A percentile compares a stretch with the other conserved stretches of the same genome.
phyloP scores from a whole-genome alignment of 176 grass and related monocot species.

The Triticum urartu region DNA sequence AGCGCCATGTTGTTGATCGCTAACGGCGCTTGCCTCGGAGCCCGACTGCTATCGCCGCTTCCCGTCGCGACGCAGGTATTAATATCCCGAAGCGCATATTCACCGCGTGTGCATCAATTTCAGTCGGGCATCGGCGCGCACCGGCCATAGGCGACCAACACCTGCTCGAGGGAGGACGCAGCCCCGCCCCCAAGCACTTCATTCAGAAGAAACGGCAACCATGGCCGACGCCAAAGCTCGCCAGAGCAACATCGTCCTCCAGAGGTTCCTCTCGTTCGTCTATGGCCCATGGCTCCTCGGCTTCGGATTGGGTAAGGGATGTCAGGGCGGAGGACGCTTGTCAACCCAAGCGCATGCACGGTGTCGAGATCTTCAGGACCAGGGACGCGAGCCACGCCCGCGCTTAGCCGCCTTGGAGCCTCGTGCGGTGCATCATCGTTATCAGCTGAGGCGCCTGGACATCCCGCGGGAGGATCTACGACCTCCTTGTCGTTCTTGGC shows the following conservation, averaged over 20 bases:
- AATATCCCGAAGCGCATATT: not conserved
- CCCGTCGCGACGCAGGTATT: slow-evolving; percentile 23
- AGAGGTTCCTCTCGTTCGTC: slow-evolving; percentile 8
- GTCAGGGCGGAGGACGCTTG: not conserved
- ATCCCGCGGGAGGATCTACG: not conserved
- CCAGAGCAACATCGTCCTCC: not conserved
- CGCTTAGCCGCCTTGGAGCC: not conserved
- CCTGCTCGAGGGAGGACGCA: slow-evolving; percentile 21
- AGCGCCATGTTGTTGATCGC: not conserved
- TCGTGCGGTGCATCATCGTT: not conserved
- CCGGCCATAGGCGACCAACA: not conserved
- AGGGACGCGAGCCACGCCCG: not conserved
- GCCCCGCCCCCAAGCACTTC: slow-evolving; percentile 7
- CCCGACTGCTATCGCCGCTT: not conserved
- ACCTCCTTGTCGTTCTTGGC: slow-evolving; percentile 19
- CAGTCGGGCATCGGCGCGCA: not conserved
- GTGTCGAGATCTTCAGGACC: not conserved
- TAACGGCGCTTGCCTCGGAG: not conserved
- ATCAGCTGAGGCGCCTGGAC: not conserved
- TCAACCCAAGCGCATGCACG: not conserved
- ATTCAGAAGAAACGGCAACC: not conserved
- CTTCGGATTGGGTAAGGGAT: not conserved
- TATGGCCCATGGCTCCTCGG: not conserved
- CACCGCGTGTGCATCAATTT: not conserved
- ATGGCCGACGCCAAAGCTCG: not conserved